phyloP scores from a whole-genome alignment of 192 early-diverging fungal genomes.

The Coemansia sp. region DNA sequence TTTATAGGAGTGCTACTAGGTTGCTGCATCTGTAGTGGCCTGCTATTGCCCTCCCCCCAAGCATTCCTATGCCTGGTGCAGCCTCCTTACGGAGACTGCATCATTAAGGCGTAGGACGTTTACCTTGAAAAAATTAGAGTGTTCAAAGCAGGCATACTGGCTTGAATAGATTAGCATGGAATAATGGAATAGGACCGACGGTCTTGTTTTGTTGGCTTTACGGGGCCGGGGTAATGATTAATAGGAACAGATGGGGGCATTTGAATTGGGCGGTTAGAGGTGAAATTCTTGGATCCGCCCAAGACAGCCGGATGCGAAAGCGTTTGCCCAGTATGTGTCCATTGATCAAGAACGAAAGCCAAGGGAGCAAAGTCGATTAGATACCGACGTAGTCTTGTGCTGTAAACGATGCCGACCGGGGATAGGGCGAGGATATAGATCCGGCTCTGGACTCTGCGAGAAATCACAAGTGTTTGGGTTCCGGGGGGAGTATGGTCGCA shows the following conservation, averaged over 20 bases:
- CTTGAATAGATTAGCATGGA: conserved; percentile 69
- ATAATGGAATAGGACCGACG: conserved; percentile 66
- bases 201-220: conserved; percentile 69
- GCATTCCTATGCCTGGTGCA: conserved; percentile 33
- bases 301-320: conserved; percentile 80
- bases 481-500: conserved; percentile 69
- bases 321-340: conserved; percentile 72
- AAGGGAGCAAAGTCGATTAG: conserved; percentile 80
- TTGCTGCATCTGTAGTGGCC: conserved; percentile 17
- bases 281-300: conserved; percentile 85
- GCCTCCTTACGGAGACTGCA: background rate
- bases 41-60: conserved; percentile 17
- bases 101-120: conserved; percentile 41
- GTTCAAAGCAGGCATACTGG: conserved; percentile 61
- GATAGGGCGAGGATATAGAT: conserved; percentile 60
- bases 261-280: conserved; percentile 78
- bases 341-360: conserved; percentile 78
- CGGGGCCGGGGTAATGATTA: conserved; percentile 69
- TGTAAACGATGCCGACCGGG: conserved; percentile 82
- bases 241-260: conserved; percentile 81
- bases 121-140: conserved; percentile 70
- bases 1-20: conserved; percentile 3
- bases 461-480: conserved; percentile 80
- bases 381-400: conserved; percentile 81
- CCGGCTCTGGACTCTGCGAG: conserved; percentile 61